Evolutionary conservation across 352 stramenopile genomes (phyloP), one percentile per base, ranked within the genome.

Genomic region (Thraustochytrium striatum): DNA sequence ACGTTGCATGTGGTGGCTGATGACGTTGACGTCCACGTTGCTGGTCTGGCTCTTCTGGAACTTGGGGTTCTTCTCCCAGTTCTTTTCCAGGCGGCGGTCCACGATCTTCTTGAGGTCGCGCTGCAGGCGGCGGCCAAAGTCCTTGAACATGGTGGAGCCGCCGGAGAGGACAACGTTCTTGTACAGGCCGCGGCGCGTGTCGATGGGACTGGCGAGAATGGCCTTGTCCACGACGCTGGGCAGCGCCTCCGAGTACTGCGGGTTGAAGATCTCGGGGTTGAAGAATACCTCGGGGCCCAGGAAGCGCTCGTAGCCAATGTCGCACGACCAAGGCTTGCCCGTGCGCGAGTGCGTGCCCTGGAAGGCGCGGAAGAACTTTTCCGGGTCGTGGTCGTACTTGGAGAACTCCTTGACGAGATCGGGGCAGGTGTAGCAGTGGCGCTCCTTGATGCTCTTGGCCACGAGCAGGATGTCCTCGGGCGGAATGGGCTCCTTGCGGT

Each of bases 81-180:
- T 98, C 28, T 84, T 85, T 36, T 93, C 87, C 84, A 97, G 91
- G 8, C 93, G 88, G 19, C 91, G 84, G 79, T 97, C 91, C 47
- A 93, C 92, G 32, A 93, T 86, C 25, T 92, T 90, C 86, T 97
- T 97, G 82, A 98, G 94, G 78, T 98, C 93, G 47, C 91, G 87
- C 83, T 97, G 89, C 43, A 98, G 88, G 52, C 94, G 89, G 41
- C 91, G 88, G 35, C 92, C 92, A 86, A 98, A 98, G 84, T 97
- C 91, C 82, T 97, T 97, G 83, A 98, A 98, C 91, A 97, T 97
- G n/a, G 93, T 98, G 72, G 89, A 94, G 57, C 94, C 94, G 70
- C 94, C 94, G 38, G 89, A 95, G 8, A 98, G 85, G 69, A 98
- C 93, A 83, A 98, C 97, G 86, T 98, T 98, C 84, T 95, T 96